Conservation (phyloP, 108 stramenopile genomes). For the Cyclotella baltica region DNA sequence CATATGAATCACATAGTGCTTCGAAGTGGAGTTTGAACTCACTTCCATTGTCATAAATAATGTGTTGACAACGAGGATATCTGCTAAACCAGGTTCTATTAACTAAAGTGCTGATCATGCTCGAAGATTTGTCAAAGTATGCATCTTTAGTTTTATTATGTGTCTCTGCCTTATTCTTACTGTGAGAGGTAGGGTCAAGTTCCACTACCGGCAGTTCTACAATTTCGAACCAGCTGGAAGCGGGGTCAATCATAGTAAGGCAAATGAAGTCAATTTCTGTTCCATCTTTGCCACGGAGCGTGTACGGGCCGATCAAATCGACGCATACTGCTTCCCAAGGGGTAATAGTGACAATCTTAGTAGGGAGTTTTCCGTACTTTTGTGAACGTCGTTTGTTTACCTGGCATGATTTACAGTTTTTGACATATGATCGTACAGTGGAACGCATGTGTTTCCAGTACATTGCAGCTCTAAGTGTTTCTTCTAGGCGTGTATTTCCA, state of each 20-base stretch:
- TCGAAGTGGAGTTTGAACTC: constrained; percentile 48
- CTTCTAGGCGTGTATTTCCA: too few species aligned
- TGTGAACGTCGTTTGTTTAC: constrained; percentile 10
- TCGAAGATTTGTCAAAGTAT: constrained; percentile 21
- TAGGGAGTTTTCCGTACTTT: constrained; percentile 44
- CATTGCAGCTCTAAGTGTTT: constrained; percentile 22
- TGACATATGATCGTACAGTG: constrained; percentile 6
- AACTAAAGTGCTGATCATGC: constrained; percentile 2
- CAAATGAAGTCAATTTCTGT: constrained; percentile 22
- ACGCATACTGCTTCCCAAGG: constrained; percentile 47
- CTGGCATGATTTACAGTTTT: constrained; percentile 35
- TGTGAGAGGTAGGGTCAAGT: background rate
- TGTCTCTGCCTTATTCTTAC: background rate
- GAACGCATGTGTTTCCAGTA: constrained; percentile 39
- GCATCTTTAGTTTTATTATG: background rate
- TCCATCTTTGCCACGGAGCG: constrained; percentile 25
- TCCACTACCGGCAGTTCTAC: too few species aligned
- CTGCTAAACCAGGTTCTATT: constrained; percentile 47
- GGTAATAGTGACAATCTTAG: constrained; percentile 21
- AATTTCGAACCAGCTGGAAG: too few species aligned
- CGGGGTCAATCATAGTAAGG: constrained; percentile 56
- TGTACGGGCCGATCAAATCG: constrained; percentile 50
- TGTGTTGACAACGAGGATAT: constrained; percentile 42
- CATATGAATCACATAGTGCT: constrained; percentile 23
- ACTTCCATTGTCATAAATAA: constrained; percentile 49